Evolutionary conservation across 2,329 filamentous ascomycete genomes (phyloP).

Genomic region (Lachnellula subtilissima): DNA sequence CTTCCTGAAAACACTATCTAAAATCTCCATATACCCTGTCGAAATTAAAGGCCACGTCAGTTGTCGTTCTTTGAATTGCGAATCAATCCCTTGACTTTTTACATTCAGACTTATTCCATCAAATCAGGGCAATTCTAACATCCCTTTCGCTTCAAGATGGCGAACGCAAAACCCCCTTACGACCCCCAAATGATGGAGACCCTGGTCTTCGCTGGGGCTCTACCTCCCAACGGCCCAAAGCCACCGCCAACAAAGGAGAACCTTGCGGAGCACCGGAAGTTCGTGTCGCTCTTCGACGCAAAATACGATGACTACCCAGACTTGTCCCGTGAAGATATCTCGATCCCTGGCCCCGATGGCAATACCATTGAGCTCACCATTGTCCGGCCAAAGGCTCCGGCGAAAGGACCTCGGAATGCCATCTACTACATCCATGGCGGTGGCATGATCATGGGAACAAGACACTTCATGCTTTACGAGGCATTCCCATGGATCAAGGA

Average conservation of each 20-base stretch:
- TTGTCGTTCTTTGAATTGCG: too few species aligned
- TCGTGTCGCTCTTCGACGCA: background rate
- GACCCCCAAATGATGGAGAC: background rate
- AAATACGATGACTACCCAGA: background rate
- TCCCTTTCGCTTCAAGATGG: background rate
- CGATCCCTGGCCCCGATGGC: conserved; percentile 6
- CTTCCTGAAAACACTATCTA: too few species aligned
- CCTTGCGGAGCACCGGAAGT: background rate
- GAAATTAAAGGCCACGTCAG: too few species aligned
- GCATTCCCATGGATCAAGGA: conserved; percentile 44
- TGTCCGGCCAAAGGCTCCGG: background rate
- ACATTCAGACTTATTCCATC: too few species aligned
- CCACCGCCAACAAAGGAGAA: background rate
- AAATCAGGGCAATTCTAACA: too few species aligned
- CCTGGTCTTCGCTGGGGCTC: background rate
- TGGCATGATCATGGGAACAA: conserved; percentile 30
- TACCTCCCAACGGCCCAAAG: background rate
- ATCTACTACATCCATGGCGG: conserved; percentile 48
- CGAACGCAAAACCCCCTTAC: background rate
- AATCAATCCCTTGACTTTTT: too few species aligned
- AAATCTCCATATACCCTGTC: too few species aligned
- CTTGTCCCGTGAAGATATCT: conserved; percentile 6
- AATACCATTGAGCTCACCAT: conserved; percentile 10
- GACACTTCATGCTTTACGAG: conserved; percentile 24
- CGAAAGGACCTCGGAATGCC: background rate